Base-by-base conservation (phyloP, 768 basidiomycete genomes). In the Phylloporus sp. region DNA sequence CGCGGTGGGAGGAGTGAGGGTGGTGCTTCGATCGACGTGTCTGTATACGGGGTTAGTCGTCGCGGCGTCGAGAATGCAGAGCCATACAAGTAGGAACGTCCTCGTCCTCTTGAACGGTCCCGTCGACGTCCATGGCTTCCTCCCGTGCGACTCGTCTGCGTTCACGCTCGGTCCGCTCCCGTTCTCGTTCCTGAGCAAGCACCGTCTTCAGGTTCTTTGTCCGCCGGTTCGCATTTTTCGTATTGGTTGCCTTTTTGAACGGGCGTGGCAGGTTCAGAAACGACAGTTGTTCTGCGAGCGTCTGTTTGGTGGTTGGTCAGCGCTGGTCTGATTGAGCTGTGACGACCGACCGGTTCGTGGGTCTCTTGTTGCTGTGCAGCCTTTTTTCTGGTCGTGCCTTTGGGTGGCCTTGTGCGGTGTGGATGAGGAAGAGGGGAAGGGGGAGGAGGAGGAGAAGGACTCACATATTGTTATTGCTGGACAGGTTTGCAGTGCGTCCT, bases 171-270 rank as follows among this genome's bases (percentile, higher is more conserved):
- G 72, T 60, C 15, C 79, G 71, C 52, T 90, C 86, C 1, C 84
- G 75, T 55, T 92, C 90, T 6, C 86, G 77, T 60, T 91, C 90
- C 53, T 87, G 84, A 1, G 77, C 76, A 18, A 92, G 71, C 2
- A 92, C 82, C 3, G 80, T 74, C 67, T 91, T 92, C 57, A 90
- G 61, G 54, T 89, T 88, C 71, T 87, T 90, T 18, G 85, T 79
- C 18, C 88, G 74, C 8, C 87, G 74, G 49, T 80, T 86, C 7
- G 75, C 58, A 55, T 88, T 87, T 66, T 84, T 88, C 7, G 71
- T 72, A 57, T 88, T 86, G 22, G 72, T 63, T 1, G 79, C 74
- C 54, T 83, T 88, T 66, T 92, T 92, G 72, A 91, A 91, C 0
- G 87, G 84, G 1, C 84, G 76, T 0, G 84, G 81, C 22, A 65